Base-by-base conservation (phyloP, 1,284 basidiomycete genomes). In the Moesziomyces sp. region DNA sequence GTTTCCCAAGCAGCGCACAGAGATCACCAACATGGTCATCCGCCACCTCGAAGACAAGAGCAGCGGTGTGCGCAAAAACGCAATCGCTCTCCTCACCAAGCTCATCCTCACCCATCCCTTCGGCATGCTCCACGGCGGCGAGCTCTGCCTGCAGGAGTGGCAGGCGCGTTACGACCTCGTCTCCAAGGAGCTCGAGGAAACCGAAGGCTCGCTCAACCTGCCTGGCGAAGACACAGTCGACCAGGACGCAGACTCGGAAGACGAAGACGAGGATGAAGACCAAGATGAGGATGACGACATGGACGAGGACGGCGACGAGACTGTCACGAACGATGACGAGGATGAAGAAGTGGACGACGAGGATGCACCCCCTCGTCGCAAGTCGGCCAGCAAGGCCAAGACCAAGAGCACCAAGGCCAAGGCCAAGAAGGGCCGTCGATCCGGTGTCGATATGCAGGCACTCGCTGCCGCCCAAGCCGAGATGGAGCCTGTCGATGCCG, bases 71-170 rank as follows among this genome's bases (percentile, higher is more conserved):
- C 88, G 96, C 74, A 94, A 94, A 84, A 90, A 89, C 63, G 92
- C 94, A 11, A 91, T 93, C 52, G 88, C 89, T 19, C 86, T 97
- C 7, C 86, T 99, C 33, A 89, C 89, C 49, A 90, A 90, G 79
- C 87, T 99, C 24, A 87, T 99, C 45, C 79, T 89, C 65, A 97
- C 94, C 0, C 96, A 99, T 86, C 95, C 96, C 2, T 98, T 93
- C 82, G 92, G 91, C 0, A 81, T 89, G 10, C 88, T 92, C 84
- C 91, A 97, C 77, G 95, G 94, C 0, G 95, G 94, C 0, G 89
- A 90, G 47, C 86, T 99, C 52, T 89, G 90, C 49, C 85, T 90
- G 5, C 86, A 87, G 0, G 89, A 91, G 59, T 98, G 93, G 91
- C 56, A 67, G 88, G 92, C 81, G 87, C 87, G 52, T 49, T 93